Evolutionary conservation across 2,329 filamentous ascomycete genomes (phyloP), one percentile per base, ranked within the genome.

Genomic region (Dryadomyces quercivorus): DNA sequence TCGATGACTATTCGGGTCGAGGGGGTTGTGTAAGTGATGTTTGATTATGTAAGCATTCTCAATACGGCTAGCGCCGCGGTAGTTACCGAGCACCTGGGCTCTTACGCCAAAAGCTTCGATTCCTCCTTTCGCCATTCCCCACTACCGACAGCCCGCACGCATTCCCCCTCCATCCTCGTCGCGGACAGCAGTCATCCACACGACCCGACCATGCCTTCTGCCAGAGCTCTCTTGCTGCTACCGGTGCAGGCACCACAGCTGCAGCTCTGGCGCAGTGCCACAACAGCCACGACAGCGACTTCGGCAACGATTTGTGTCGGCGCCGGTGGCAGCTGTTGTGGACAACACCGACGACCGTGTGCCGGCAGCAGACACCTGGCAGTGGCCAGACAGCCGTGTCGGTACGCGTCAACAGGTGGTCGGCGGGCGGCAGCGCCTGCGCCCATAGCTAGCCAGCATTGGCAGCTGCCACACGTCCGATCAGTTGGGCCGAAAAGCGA

Each of bases 221-320:
- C 15, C 36, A 40, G 15, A 40, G 36, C 36, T 3, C 36, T 40
- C 36, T 40, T 40, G 36, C 18, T 44, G 42, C 42, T 44, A 5
- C 51, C 56, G 21, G 51, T 54, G 21, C 51, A 54, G 12, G 51
- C 51, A 36, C 56, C 49, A 31, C 57, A 53, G 51, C 50, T 58
- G 15, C 52, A 56, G 43, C 53, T 58, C 22, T 34, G 55, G 34
- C 55, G 55, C 44, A 52, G 43, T 16, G 55, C 57, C 18, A 44
- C 50, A 18, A 45, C 40, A 15, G 55, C 57, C 16, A 40, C 50
- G 22, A 36, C 40, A 7, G 48, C 36, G 51, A 51, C 22, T 4
- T 16, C 50, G 44, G 36, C 50, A 38, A 18, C 42, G 26, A 22
- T 40, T 7, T 18, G 20, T n/a, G 38, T 22, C 47, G 16, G 18